Evolutionary conservation across 2,329 filamentous ascomycete species (phyloP), one percentile per base, ranked within the genome.

Genomic region (Scytalidium sp.): DNA sequence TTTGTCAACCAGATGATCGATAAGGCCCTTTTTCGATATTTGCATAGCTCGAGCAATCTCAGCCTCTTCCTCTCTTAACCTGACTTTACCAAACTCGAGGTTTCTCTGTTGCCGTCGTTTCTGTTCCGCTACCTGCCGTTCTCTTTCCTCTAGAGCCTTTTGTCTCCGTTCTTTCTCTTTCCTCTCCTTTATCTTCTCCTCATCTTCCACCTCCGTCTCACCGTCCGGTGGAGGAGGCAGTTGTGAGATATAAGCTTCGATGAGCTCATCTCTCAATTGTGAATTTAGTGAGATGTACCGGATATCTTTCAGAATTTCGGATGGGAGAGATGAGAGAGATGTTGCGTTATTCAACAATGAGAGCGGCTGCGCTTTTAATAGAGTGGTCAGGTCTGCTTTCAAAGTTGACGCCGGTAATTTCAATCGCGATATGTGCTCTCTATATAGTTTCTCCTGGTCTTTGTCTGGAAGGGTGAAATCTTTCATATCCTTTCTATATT

Each of bases 401-500:
- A 86, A 78, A 3, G 81, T 80, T 1, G 82, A 74, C 46, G 80
- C 78, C 0, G 87, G 77, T 60, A 88, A 73, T 63, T 88, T 84
- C 17, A 91, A 68, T 7, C 85, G 75, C 53, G 72, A 78, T 56
- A 90, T 75, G 61, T 90, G 83, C 50, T 94, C 89, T 49, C 89
- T 79, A 64, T 93, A 95, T 46, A 82, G 75, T 69, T 87, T 91
- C 64, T 95, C 90, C 27, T 87, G 79, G 46, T 93, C 89, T 66
- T 87, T 90, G 61, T 93, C 90, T 27, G 75, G 72, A 20, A 92
- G 74, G 45, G 76, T 80, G 23, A 81, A 74, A 51, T 93, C 87
- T 53, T 85, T 87, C 87, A 99, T 91, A 56, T 96, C 91, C 56
- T 87, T 92, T 57, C 87, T 87, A 69, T 84, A 94, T 65, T 97